Evolutionary conservation across 2,329 filamentous ascomycete genomes (phyloP).

Genomic region (Paecilomyces niveus): DNA sequence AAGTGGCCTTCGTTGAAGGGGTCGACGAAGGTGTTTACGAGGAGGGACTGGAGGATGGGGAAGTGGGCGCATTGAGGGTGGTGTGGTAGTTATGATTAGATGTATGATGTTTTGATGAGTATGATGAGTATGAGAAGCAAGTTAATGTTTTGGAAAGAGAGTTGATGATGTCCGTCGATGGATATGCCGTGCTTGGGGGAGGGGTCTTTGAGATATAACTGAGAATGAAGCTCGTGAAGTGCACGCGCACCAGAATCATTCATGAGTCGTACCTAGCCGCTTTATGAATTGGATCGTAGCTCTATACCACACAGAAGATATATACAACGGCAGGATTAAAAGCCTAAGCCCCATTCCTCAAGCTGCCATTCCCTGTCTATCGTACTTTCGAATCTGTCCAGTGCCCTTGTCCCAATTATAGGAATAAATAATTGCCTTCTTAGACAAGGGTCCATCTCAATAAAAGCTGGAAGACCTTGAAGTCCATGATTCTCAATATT

Average conservation of each 20-base stretch:
- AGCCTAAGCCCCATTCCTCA: slow-evolving; percentile 11
- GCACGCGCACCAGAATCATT: too few species aligned
- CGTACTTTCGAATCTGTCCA: slow-evolving; percentile 45
- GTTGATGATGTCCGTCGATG: too few species aligned
- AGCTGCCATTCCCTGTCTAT: slow-evolving; percentile 48
- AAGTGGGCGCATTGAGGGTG: not conserved
- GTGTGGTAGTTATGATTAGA: too few species aligned
- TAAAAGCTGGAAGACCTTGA: slow-evolving; percentile 45
- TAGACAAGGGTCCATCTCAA: slow-evolving; percentile 48
- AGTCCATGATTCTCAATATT: slow-evolving; percentile 3
- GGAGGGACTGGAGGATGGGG: not conserved
- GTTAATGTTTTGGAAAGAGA: too few species aligned
- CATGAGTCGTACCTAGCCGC: not conserved
- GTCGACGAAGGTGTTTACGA: not conserved
- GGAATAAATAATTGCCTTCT: slow-evolving; percentile 45
- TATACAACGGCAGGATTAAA: not conserved
- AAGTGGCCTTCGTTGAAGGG: slow-evolving; percentile 2
- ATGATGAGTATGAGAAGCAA: too few species aligned
- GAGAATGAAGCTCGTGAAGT: too few species aligned
- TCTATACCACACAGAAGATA: not conserved
- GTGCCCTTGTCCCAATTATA: slow-evolving; percentile 49
- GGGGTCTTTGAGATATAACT: too few species aligned
- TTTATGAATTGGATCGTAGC: not conserved
- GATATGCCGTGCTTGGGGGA: too few species aligned
- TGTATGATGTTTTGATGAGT: too few species aligned